Evolutionary conservation across 345 rosid species (phyloP).

Genomic region (Corchorus capsularis): DNA sequence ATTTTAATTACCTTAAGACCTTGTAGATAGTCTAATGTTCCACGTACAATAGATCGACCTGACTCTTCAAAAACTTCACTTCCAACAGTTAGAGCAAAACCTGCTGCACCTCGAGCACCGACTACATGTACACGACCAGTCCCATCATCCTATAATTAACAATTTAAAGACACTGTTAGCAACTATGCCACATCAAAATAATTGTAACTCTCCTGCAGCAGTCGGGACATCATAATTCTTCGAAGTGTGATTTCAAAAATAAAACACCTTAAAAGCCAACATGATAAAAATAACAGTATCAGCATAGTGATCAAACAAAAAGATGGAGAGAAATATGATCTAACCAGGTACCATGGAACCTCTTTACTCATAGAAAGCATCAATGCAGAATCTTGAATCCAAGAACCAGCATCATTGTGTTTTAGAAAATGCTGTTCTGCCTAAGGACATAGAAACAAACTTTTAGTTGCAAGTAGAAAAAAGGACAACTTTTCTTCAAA

Average conservation of each 20-base stretch:
- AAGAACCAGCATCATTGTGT: constrained; percentile 95
- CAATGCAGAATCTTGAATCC: constrained; percentile 97
- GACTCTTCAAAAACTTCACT: constrained; percentile 93
- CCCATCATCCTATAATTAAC: too few species aligned
- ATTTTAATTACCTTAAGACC: too few species aligned
- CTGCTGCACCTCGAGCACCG: constrained; percentile 74
- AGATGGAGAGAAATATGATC: constrained; percentile 20
- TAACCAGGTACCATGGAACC: constrained; percentile 97
- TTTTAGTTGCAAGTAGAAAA: not conserved
- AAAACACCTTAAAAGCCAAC: too few species aligned
- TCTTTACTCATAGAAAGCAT: constrained; percentile 92
- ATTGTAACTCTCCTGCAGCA: too few species aligned
- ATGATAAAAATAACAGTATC: too few species aligned
- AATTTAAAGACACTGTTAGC: too few species aligned
- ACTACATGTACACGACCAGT: constrained; percentile 67
- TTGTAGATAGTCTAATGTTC: too few species aligned
- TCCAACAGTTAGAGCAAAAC: constrained; percentile 64
- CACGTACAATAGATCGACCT: constrained; percentile 92
- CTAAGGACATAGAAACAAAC: constrained; percentile 43
- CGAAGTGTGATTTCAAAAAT: too few species aligned
- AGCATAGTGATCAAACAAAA: not conserved
- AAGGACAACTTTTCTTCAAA: not conserved
- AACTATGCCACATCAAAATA: too few species aligned
- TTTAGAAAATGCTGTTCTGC: constrained; percentile 92
- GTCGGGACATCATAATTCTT: too few species aligned